A percentile compares a stretch with the other conserved stretches of the same genome.
Evolutionary conservation across 1,284 basidiomycete species (phyloP).

Genomic region (Moesziomyces sp.): DNA sequence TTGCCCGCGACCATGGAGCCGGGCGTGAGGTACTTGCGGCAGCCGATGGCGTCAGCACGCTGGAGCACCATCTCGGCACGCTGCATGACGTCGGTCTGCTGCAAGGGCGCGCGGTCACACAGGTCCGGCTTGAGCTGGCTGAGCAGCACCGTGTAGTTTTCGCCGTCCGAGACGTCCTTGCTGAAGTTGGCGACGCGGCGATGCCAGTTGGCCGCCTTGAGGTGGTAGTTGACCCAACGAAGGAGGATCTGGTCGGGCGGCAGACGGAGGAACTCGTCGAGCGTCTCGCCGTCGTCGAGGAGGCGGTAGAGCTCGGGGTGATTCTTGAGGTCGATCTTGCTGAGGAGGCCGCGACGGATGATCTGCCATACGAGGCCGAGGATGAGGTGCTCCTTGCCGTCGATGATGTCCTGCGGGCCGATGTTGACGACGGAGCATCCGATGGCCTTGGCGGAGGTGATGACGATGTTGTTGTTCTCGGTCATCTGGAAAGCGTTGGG

Average conservation of each 20-base stretch:
- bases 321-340: conserved; percentile 96
- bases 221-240: conserved; percentile 98
- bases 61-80: conserved; percentile 91
- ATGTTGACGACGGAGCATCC: conserved; percentile 99
- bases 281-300: conserved; percentile 94
- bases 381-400: conserved; percentile 94
- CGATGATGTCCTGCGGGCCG: conserved; percentile 89
- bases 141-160: conserved; percentile 95
- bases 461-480: conserved; percentile 99
- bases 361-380: conserved; percentile 99
- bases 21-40: conserved; percentile 93
- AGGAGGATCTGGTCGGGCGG: conserved; percentile 97
- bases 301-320: conserved; percentile 96
- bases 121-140: conserved; percentile 89
- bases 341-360: conserved; percentile 90
- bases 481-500: conserved; percentile 97
- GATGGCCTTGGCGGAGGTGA: conserved; percentile 96
- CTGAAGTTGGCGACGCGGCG: conserved; percentile 89
- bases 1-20: conserved; percentile 92
- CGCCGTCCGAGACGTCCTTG: conserved; percentile 91
- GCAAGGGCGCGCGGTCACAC: conserved; percentile 90
- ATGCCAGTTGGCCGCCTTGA: conserved; percentile 90
- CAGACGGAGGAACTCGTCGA: conserved; percentile 90
- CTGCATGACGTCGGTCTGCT: conserved; percentile 81
- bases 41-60: conserved; percentile 92